Base-by-base conservation (phyloP, 257 asterid species). In the Cynanchum wilfordii region DNA sequence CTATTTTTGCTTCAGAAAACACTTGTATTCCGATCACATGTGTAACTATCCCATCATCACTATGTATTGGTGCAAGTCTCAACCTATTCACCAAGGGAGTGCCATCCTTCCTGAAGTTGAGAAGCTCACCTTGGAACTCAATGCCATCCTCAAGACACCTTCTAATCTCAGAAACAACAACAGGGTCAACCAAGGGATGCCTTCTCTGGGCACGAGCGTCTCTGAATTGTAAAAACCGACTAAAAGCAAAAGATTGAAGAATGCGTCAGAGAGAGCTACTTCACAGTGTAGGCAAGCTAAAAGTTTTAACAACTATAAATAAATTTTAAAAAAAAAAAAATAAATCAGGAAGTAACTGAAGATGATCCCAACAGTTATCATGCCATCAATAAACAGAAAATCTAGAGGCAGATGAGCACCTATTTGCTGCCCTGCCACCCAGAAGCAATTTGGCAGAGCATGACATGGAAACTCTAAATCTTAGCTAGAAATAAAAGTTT, bases 181-280 rank as follows among this genome's bases (percentile, higher is more conserved):
- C 97, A 33, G 98, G 97, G 78, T 93, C 97, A 73, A 93, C 98
- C 84, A 89, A 79, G 38, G 98, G 97, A 79, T 93, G 98, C 51
- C 97, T 87, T 76, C 98, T 83, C 82, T 88, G 85, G 45, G 97
- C 98, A 0, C 88, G 95, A 25, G 92, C 93, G 70, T 93, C 98
- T 82, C 98, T 83, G 69, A 72, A 90, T 85, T 93, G 98, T 80
- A 93, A 86, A 87, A 93, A 93, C 73, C 97, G 98, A 64, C 98
- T 93, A 86, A 67, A 75, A 67, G 73, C 69, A 73, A 72, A 77
- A 36, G 76, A 80, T 51, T 56, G 66, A 80, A 33, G 72, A 51
- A 74, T 2, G 17, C 36, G 85, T 81, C 79, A 80, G 25, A 22
- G 68, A 36, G 45, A 62, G 70, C 59, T 20, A 52, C 70, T 70